Conservation (phyloP, 2,329 filamentous ascomycete species). For the Lachnum nothofagi region DNA sequence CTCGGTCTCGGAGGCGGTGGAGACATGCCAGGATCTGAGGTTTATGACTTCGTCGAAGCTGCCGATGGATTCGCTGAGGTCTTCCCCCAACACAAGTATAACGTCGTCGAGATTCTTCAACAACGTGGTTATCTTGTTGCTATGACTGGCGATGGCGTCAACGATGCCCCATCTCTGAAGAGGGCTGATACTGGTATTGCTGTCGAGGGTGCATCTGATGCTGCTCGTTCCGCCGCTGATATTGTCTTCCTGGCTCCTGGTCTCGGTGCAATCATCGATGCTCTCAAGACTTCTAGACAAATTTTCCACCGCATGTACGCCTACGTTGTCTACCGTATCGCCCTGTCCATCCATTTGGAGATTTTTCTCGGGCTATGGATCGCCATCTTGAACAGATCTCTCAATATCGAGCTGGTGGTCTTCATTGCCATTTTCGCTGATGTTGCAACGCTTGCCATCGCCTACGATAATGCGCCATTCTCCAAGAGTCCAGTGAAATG, state of each 20-base stretch:
- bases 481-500: slow-evolving; percentile 85
- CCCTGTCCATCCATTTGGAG: slow-evolving; percentile 83
- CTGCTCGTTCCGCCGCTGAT: slow-evolving; percentile 84
- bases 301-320: slow-evolving; percentile 98
- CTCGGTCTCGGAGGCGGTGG: slow-evolving; percentile 84
- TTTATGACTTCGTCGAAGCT: slow-evolving; percentile 93
- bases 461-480: slow-evolving; percentile 88
- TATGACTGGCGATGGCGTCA: slow-evolving; percentile 95
- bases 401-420: slow-evolving; percentile 83
- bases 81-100: slow-evolving; percentile 93
- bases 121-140: slow-evolving; percentile 89
- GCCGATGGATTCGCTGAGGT: slow-evolving; percentile 93
- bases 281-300: slow-evolving; percentile 85
- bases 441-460: slow-evolving; percentile 85
- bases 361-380: slow-evolving; percentile 92
- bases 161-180: slow-evolving; percentile 87
- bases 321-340: slow-evolving; percentile 93
- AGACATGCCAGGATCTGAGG: slow-evolving; percentile 89
- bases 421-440: slow-evolving; percentile 95
- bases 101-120: slow-evolving; percentile 88
- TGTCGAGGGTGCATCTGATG: slow-evolving; percentile 86
- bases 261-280: slow-evolving; percentile 87
- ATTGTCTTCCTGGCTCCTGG: slow-evolving; percentile 91
- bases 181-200: slow-evolving; percentile 96
- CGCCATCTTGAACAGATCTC: slow-evolving; percentile 74